These are phyloP conservation scores for Exophiala mesophila DNA, from an alignment of 2,329 filamentous ascomycete species.

Conservation along the genomic window DNA sequence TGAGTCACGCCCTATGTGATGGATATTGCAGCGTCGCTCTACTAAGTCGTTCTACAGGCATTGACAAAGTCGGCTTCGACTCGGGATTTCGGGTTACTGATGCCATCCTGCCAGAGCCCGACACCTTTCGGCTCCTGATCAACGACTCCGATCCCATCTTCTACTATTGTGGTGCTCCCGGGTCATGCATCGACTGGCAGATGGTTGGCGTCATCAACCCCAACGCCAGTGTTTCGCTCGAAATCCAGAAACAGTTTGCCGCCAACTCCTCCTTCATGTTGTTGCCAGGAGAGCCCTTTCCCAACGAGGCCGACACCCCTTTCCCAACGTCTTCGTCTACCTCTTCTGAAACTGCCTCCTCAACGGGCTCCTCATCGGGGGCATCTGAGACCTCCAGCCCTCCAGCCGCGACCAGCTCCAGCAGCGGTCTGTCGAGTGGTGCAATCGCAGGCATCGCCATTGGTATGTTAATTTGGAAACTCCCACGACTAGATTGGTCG, in stretches of 20 bases:
- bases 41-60: conserved; percentile 19
- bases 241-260: conserved; percentile 21
- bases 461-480: conserved; percentile 4
- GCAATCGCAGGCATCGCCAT: conserved; percentile 17
- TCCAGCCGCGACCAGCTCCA: neutral
- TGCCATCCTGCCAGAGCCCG: conserved; percentile 42
- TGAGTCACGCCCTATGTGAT: neutral
- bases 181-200: conserved; percentile 58
- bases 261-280: conserved; percentile 20
- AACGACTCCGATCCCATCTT: conserved; percentile 62
- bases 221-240: conserved; percentile 22
- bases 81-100: conserved; percentile 47
- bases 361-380: conserved; percentile 4
- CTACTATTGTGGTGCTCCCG: conserved; percentile 65
- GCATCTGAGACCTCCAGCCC: neutral
- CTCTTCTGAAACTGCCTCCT: conserved; percentile 2
- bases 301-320: conserved; percentile 16
- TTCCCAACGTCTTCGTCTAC: conserved; percentile 5
- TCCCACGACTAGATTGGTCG: neutral
- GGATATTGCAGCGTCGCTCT: neutral
- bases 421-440: conserved; percentile 5
- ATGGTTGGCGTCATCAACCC: conserved; percentile 78
- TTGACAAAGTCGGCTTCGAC: conserved; percentile 50
- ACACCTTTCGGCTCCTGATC: conserved; percentile 41
- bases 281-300: conserved; percentile 23